Percentiles rank a stretch among this genome's conserved stretches.
Conservation (phyloP, 306 rosid genomes). For the Spatholobus suberectus region DNA sequence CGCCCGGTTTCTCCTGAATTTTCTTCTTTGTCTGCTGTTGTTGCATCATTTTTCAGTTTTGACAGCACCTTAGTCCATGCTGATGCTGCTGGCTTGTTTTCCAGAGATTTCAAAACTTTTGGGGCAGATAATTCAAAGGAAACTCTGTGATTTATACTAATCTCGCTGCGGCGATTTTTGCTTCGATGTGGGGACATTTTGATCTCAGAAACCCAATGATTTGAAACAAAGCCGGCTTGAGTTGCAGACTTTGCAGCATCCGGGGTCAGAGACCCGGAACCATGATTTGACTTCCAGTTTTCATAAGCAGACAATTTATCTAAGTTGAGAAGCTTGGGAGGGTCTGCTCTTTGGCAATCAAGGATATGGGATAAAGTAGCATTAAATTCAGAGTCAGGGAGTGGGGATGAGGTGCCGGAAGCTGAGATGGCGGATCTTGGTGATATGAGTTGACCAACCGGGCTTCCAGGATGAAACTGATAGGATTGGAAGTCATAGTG, state of each 20-base stretch:
- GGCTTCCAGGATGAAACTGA: constrained; percentile 96
- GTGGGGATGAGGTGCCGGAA: constrained; percentile 86
- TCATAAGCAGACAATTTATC: constrained; percentile 64
- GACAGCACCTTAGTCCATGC: constrained; percentile 42
- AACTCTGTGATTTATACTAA: constrained; percentile 48
- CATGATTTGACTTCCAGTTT: constrained; percentile 52
- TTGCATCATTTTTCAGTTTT: constrained; percentile 35
- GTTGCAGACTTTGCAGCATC: constrained; percentile 42
- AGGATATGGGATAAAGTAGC: constrained; percentile 50
- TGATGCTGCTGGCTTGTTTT: constrained; percentile 48
- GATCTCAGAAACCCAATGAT: constrained; percentile 48
- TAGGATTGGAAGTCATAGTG: constrained; percentile 84
- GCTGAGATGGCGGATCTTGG: constrained; percentile 89
- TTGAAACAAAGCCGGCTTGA: constrained; percentile 43
- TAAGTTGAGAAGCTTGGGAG: constrained; percentile 70
- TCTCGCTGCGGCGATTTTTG: constrained; percentile 34
- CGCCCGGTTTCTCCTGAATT: constrained; percentile 23
- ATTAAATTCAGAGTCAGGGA: constrained; percentile 69
- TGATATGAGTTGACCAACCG: constrained; percentile 85
- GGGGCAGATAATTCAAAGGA: constrained; percentile 52
- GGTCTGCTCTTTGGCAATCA: constrained; percentile 60
- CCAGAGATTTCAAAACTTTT: constrained; percentile 39
- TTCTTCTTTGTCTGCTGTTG: constrained; percentile 42
- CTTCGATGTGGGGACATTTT: constrained; percentile 47
- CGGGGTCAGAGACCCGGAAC: constrained; percentile 55